A percentile compares a stretch with the other conserved stretches of the same genome.
phyloP scores from a whole-genome alignment of 352 stramenopile genomes.

The Globisporangium paroecandrum region DNA sequence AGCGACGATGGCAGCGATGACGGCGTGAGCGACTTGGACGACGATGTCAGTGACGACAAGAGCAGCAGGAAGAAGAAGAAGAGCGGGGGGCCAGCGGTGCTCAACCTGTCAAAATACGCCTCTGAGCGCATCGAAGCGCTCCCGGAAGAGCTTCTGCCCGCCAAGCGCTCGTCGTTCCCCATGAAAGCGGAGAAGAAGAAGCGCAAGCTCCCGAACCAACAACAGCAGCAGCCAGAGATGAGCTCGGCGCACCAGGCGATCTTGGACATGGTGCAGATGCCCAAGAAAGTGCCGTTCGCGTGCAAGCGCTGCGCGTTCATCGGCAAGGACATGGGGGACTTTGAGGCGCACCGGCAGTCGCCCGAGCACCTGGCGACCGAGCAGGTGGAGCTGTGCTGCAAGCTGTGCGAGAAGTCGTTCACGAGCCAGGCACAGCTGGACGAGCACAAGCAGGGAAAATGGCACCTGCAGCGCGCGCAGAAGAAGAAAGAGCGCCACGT shows the following conservation, averaged over 20 bases:
- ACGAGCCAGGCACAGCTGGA: slow-evolving; percentile 69
- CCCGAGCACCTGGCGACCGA: slow-evolving; percentile 38
- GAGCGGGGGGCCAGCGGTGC: slow-evolving; percentile 20
- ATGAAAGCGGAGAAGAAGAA: slow-evolving; percentile 40
- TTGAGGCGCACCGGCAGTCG: slow-evolving; percentile 53
- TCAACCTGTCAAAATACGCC: slow-evolving; percentile 69
- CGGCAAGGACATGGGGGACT: slow-evolving; percentile 63
- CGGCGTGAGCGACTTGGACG: slow-evolving; percentile 25
- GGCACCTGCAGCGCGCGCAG: slow-evolving; percentile 72
- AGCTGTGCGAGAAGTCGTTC: slow-evolving; percentile 75
- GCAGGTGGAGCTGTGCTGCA: slow-evolving; percentile 39
- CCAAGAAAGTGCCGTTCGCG: slow-evolving; percentile 78
- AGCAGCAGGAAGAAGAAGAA: neutral
- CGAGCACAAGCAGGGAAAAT: slow-evolving; percentile 79
- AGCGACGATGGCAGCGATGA: neutral
- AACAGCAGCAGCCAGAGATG: slow-evolving; percentile 23
- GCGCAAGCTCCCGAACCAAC: slow-evolving; percentile 30
- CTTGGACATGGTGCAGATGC: slow-evolving; percentile 48
- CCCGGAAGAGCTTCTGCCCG: slow-evolving; percentile 51
- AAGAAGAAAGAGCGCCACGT: slow-evolving; percentile 66
- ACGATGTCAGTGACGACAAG: slow-evolving; percentile 11
- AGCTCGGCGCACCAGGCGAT: slow-evolving; percentile 29
- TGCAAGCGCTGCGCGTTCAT: slow-evolving; percentile 81
- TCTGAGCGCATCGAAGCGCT: slow-evolving; percentile 61
- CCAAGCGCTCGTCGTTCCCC: slow-evolving; percentile 21